A percentile compares a stretch with the other conserved stretches of the same genome.
phyloP scores from a whole-genome alignment of 2,329 filamentous ascomycete species.

The Phyllosticta citrichinensis region DNA sequence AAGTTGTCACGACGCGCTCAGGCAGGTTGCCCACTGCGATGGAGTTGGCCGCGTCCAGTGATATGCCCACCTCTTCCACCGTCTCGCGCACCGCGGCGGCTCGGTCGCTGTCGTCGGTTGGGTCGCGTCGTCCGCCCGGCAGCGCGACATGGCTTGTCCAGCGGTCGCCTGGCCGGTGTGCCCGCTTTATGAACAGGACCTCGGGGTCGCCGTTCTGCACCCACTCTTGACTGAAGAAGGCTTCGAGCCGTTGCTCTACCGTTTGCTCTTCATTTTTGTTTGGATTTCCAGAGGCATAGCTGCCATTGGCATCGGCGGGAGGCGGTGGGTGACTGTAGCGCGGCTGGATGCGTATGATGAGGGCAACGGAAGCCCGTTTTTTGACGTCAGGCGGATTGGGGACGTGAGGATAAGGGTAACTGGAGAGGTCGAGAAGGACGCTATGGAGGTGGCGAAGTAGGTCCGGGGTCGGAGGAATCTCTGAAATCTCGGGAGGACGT shows the following conservation, averaged over 20 bases:
- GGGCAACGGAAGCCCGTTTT: conserved; percentile 55
- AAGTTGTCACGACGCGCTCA: conserved; percentile 55
- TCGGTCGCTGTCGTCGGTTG: conserved; percentile 52
- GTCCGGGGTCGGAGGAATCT: conserved; percentile 11
- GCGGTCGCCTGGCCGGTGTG: conserved; percentile 53
- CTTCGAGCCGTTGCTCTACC: conserved; percentile 36
- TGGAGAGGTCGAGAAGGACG: conserved; percentile 33
- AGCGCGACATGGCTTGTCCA: conserved; percentile 62
- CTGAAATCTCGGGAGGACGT: conserved; percentile 2
- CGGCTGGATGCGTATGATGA: conserved; percentile 54
- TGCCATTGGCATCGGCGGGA: conserved; percentile 6
- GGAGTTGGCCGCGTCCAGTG: conserved; percentile 40
- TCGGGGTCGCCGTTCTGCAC: conserved; percentile 56
- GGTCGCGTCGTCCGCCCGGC: conserved; percentile 57
- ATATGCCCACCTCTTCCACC: conserved; percentile 55
- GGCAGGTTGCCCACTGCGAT: conserved; percentile 51
- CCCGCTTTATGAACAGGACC: conserved; percentile 61
- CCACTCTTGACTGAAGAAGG: conserved; percentile 56
- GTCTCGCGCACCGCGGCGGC: conserved; percentile 55
- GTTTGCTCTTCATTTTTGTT: conserved; percentile 10
- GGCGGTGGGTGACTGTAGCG: conserved; percentile 45
- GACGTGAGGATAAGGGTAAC: conserved; percentile 40
- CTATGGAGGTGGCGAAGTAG: conserved; percentile 32
- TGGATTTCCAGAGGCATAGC: background rate
- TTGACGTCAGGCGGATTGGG: conserved; percentile 40